phyloP scores from a whole-genome alignment of 2,329 filamentous ascomycete species.

The Fusarium dlaminii region DNA sequence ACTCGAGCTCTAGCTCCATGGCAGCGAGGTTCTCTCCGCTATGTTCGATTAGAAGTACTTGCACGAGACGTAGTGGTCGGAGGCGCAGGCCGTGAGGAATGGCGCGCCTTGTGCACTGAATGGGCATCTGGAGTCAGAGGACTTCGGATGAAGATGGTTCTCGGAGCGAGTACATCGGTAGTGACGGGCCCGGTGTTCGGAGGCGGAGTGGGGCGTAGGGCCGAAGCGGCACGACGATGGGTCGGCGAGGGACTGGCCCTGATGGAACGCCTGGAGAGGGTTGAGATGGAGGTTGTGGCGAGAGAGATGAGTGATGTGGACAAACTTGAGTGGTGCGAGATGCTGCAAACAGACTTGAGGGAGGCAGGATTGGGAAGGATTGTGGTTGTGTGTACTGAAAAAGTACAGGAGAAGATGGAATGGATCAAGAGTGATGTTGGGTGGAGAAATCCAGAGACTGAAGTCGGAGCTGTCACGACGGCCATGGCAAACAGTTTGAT shows the following conservation, averaged over 20 bases:
- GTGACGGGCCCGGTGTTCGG: conserved; percentile 34
- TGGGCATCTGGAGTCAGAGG: conserved; percentile 51
- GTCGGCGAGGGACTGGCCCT: conserved; percentile 44
- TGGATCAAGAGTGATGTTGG: conserved; percentile 36
- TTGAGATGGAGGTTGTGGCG: conserved; percentile 55
- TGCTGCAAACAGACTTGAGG: conserved; percentile 44
- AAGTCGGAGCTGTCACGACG: neutral
- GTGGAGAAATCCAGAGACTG: conserved; percentile 22
- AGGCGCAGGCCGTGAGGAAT: conserved; percentile 43
- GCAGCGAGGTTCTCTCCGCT: conserved; percentile 55
- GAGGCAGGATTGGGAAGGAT: conserved; percentile 17
- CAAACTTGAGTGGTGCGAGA: conserved; percentile 50
- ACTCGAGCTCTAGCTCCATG: conserved; percentile 49
- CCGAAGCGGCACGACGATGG: conserved; percentile 30
- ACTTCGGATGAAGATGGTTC: conserved; percentile 52
- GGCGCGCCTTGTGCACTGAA: conserved; percentile 49
- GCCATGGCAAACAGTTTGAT: neutral
- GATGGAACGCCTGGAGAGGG: conserved; percentile 45
- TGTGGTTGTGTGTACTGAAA: conserved; percentile 41
- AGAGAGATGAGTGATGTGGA: conserved; percentile 43
- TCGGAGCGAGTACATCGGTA: conserved; percentile 36
- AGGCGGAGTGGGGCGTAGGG: conserved; percentile 25
- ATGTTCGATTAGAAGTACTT: conserved; percentile 53
- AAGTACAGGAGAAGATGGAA: conserved; percentile 38
- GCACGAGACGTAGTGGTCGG: conserved; percentile 48